A percentile compares a stretch with the other conserved stretches of the same genome.
Conservation (phyloP, 2,329 filamentous ascomycete species). For the Coleophoma crateriformis region DNA sequence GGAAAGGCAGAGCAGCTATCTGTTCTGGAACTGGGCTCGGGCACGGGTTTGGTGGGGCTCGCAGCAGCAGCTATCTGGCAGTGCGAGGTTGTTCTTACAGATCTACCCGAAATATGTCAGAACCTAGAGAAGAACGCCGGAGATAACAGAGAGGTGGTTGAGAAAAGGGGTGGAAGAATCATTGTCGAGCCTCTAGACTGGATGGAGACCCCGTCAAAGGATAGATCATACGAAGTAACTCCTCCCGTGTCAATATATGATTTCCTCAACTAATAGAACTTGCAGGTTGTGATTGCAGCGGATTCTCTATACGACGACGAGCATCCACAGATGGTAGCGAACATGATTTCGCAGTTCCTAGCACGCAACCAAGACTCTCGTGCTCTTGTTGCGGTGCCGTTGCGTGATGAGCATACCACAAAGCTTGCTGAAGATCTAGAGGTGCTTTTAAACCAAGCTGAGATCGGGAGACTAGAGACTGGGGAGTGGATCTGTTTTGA, state of each 20-base stretch:
- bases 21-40: slow-evolving; percentile 78
- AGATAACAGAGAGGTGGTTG: slow-evolving; percentile 54
- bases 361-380: slow-evolving; percentile 49
- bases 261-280: neutral
- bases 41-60: slow-evolving; percentile 86
- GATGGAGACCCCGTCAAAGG: slow-evolving; percentile 32
- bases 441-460: slow-evolving; percentile 48
- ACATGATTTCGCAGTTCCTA: slow-evolving; percentile 66
- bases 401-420: slow-evolving; percentile 63
- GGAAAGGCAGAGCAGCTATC: neutral
- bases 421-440: slow-evolving; percentile 58
- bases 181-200: slow-evolving; percentile 60
- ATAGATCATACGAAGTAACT: slow-evolving; percentile 36
- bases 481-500: slow-evolving; percentile 62
- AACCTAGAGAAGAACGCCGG: slow-evolving; percentile 74
- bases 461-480: slow-evolving; percentile 49
- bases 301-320: slow-evolving; percentile 84
- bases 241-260: slow-evolving; percentile 6
- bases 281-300: slow-evolving; percentile 71
- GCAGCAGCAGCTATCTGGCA: slow-evolving; percentile 71
- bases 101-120: slow-evolving; percentile 75
- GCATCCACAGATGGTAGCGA: slow-evolving; percentile 70
- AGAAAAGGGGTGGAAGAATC: slow-evolving; percentile 47
- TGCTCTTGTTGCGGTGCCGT: slow-evolving; percentile 74
- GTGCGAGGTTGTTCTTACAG: slow-evolving; percentile 67